Conservation (phyloP, 371 early-diverging fungal species). For the Sporodiniella umbellata region DNA sequence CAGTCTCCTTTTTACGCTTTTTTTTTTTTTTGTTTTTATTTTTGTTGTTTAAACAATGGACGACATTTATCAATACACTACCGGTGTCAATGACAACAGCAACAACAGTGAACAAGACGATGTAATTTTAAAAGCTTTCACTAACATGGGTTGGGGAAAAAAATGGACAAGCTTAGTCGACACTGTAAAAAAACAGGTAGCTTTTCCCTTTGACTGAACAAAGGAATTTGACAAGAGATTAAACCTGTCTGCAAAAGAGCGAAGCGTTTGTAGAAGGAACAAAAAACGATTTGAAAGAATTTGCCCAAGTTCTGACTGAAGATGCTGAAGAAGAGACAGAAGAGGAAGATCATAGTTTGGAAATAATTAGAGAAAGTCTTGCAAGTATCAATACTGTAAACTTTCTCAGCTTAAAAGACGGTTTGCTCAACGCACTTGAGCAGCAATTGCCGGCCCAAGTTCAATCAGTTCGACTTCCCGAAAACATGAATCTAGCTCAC, state of each 20-base stretch:
- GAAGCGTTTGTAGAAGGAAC: slow-evolving; percentile 48
- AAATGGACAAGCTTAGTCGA: slow-evolving; percentile 36
- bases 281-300: slow-evolving; percentile 42
- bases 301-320: slow-evolving; percentile 40
- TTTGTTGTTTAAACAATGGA: slow-evolving; percentile 5
- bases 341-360: slow-evolving; percentile 12
- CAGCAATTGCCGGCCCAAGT: slow-evolving; percentile 25
- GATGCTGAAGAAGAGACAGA: slow-evolving; percentile 30
- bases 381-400: slow-evolving; percentile 29
- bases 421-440: slow-evolving; percentile 19
- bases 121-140: slow-evolving; percentile 42
- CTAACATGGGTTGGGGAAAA: slow-evolving; percentile 39
- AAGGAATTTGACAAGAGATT: too few species aligned
- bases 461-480: slow-evolving; percentile 33
- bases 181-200: slow-evolving; percentile 45
- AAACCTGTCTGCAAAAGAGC: slow-evolving; percentile 17
- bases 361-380: slow-evolving; percentile 24
- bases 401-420: slow-evolving; percentile 19
- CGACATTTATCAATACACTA: slow-evolving; percentile 25
- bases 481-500: slow-evolving; percentile 38
- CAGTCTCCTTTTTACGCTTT: neutral
- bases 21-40: slow-evolving; percentile 3
- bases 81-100: slow-evolving; percentile 34
- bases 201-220: too few species aligned
- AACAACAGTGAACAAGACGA: slow-evolving; percentile 38